Evolutionary conservation across 2,329 filamentous ascomycete genomes (phyloP), one percentile per base, ranked within the genome.

Genomic region (Pyricularia sp.): DNA sequence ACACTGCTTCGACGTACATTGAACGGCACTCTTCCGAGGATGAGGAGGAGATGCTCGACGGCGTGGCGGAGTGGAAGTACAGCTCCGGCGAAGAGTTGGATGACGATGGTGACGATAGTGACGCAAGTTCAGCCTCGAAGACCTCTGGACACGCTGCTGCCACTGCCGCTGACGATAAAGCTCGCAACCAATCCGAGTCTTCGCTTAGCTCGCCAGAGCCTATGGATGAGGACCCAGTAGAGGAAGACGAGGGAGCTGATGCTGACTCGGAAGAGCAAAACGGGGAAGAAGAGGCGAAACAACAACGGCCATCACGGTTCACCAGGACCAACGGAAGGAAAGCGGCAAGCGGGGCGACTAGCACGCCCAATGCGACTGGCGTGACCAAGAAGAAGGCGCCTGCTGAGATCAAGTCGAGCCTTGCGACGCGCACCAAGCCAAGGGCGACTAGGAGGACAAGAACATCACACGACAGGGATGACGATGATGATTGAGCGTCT

Each of bases 11-110:
- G 20, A 83, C 84, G 50, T 88, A 88, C 71, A 81, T 82, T 26
- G 86, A 88, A 75, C 82, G 85, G 36, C 84, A 86, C 69, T 85
- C 85, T 12, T 81, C 82, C 12, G 85, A 85, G 66, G 86, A 88
- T 70, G 85, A 88, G 70, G 82, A 86, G 71, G 86, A 88, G 74
- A 88, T 88, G 86, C 78, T 87, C 28, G 82, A 86, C 65, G 86
- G 86, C 2, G 86, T 88, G 5, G 85, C 85, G 0, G 79, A 85
- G 74, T 88, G 86, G 86, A 80, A 84, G 28, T 88, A 88, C 65
- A 77, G 79, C n/a, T 72, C 78, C 2, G 74, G 77, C 3, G 79
- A 77, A 23, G 78, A 79, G 25, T 76, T 75, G 20, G 65, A 58
- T 10, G 66, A 67, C 25, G 25, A 58, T n/a, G 42, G 23, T 25